Evolutionary conservation across 768 basidiomycete species (phyloP).

Genomic region (Scleroderma bovista): DNA sequence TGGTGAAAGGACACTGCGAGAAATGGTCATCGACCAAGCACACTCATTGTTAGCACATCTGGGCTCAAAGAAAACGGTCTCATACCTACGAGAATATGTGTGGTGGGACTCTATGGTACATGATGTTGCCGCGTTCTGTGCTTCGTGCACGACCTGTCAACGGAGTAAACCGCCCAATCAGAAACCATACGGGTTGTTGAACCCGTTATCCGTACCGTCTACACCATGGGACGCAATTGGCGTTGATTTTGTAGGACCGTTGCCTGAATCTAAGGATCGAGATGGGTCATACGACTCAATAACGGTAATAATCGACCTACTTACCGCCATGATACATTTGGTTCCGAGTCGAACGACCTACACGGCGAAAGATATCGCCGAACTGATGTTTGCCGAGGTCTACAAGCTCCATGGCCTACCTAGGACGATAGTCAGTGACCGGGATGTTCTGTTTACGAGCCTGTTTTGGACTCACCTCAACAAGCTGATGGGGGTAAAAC

Average conservation of each 20-base stretch:
- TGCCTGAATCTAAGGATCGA: slow-evolving; percentile 10
- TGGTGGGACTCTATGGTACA: slow-evolving; percentile 36
- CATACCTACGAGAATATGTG: slow-evolving; percentile 28
- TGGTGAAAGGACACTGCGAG: slow-evolving; percentile 14
- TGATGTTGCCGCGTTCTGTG: slow-evolving; percentile 25
- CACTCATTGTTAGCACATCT: slow-evolving; percentile 38
- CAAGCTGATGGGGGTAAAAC: slow-evolving; percentile 5
- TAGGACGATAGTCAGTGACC: slow-evolving; percentile 18
- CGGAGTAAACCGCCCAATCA: slow-evolving; percentile 20
- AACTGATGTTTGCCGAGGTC: slow-evolving; percentile 16
- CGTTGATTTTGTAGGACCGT: slow-evolving; percentile 35
- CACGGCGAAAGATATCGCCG: background rate
- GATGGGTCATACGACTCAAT: slow-evolving; percentile 19
- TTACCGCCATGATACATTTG: slow-evolving; percentile 23
- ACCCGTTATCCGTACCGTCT: slow-evolving; percentile 19
- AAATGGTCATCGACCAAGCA: slow-evolving; percentile 32
- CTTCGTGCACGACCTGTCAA: slow-evolving; percentile 13
- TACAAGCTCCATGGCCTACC: slow-evolving; percentile 29
- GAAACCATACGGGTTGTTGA: slow-evolving; percentile 22
- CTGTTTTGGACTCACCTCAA: slow-evolving; percentile 16
- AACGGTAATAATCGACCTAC: slow-evolving; percentile 18
- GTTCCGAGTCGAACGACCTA: slow-evolving; percentile 10
- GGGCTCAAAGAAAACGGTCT: slow-evolving; percentile 28
- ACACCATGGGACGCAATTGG: slow-evolving; percentile 34
- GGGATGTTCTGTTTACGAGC: slow-evolving; percentile 26